Evolutionary conservation across 2,329 filamentous ascomycete species (phyloP), one percentile per base, ranked within the genome.

Genomic region (Arthrobotrys megalospora): DNA sequence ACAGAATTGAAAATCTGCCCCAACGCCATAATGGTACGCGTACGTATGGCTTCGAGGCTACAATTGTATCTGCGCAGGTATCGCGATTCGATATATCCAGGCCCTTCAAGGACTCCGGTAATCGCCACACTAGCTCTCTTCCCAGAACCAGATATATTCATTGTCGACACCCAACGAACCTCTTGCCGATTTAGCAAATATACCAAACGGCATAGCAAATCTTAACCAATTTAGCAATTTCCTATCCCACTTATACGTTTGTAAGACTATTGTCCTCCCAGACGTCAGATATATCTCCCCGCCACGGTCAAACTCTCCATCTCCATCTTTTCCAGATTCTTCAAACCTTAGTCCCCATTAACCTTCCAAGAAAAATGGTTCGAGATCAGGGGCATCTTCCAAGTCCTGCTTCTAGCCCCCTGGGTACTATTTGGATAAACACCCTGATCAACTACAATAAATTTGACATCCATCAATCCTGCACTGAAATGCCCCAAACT

Each of bases 171-270:
- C 47, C 8, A n/a, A 21, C 1, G 1, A 21, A 5, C 24, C 10
- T n/a, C 32, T 36, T 11, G 63, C 52, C 64, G 55, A 69, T 24
- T n/a, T 45, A 2, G 64, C 72, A n/a, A 76, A 65, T 19, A 76
- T 64, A 6, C 72, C 72, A 24, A 76, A 76, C n/a, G 72, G 72
- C 14, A 64, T 76, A 63, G 8, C 72, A 53, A 69, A 45, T 45
- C 2, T 14, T 45, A 6, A 21, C 24, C 45, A 19, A 38, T 12
- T 38, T 12, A 28, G 24, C 24, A 5, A 5, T 3, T 12, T 10
- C 8, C 19, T 7, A 28, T 69, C 34, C 16, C 21, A 21, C 4
- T 5, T 12, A 55, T 76, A 69, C 6, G 24, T 28, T 21, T 76
- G 69, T 38, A 14, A 41, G 1, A 76, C 3, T 5, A 41, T 12